These are phyloP conservation scores for Kodamaea sp. DNA, from an alignment of 1,139 yeast genomes.

Conservation along the genomic window DNA sequence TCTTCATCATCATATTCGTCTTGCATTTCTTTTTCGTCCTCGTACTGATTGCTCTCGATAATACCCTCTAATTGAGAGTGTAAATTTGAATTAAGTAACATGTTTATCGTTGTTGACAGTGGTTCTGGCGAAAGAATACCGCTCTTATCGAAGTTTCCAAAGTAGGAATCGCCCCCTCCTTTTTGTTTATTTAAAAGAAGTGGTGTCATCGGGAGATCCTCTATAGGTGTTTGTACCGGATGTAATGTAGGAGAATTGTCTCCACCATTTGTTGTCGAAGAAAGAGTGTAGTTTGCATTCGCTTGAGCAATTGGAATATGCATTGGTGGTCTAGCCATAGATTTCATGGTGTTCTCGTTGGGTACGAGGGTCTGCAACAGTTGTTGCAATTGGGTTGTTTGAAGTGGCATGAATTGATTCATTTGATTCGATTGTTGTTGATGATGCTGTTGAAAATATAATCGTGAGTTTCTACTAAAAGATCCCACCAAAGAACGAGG, in stretches of 20 bases:
- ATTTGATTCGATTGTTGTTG: slow-evolving; percentile 5
- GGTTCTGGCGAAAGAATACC: slow-evolving; percentile 8
- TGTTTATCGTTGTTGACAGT: neutral
- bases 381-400: slow-evolving; percentile 1
- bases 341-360: slow-evolving; percentile 4
- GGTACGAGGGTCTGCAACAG: slow-evolving; percentile 1
- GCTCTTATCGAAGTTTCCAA: slow-evolving; percentile 10
- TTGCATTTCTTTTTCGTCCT: slow-evolving; percentile 8
- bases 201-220: slow-evolving; percentile 49
- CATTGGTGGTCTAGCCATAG: slow-evolving; percentile 8
- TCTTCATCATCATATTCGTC: slow-evolving; percentile 5
- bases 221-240: slow-evolving; percentile 45
- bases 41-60: slow-evolving; percentile 9
- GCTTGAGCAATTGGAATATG: slow-evolving; percentile 5
- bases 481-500: slow-evolving; percentile 35
- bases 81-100: neutral
- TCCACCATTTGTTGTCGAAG: slow-evolving; percentile 19
- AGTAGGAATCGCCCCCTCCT: slow-evolving; percentile 13
- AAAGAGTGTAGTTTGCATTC: slow-evolving; percentile 10
- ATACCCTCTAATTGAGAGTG: slow-evolving; percentile 8
- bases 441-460: slow-evolving; percentile 18
- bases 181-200: slow-evolving; percentile 25
- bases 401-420: slow-evolving; percentile 2
- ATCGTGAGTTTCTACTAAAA: slow-evolving; percentile 16
- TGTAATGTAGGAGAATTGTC: slow-evolving; percentile 34